Conservation (phyloP, 2,329 filamentous ascomycete species). For the Talaromyces sp. region DNA sequence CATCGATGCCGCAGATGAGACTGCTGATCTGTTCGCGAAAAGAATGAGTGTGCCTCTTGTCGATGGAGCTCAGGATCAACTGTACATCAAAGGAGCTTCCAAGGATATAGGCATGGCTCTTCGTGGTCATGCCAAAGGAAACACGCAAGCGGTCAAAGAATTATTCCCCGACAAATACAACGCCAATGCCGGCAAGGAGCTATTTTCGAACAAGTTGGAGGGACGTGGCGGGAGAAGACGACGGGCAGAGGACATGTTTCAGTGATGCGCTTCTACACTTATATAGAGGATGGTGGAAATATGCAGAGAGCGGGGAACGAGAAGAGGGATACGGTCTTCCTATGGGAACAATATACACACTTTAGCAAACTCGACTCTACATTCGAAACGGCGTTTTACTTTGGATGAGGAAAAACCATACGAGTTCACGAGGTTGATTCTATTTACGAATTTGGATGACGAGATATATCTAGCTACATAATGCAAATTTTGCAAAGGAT, state of each 20-base stretch:
- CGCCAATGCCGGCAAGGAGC: constrained; percentile 63
- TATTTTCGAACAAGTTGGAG: constrained; percentile 61
- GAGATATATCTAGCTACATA: constrained; percentile 1
- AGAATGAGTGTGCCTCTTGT: constrained; percentile 50
- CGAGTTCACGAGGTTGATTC: background rate
- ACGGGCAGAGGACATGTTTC: constrained; percentile 69
- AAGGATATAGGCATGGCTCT: constrained; percentile 38
- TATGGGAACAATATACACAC: background rate
- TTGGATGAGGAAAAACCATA: background rate
- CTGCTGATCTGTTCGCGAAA: constrained; percentile 50
- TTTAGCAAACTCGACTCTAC: background rate
- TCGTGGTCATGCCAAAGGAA: constrained; percentile 57
- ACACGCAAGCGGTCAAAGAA: constrained; percentile 59
- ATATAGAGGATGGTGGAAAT: background rate
- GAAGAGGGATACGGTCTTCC: background rate
- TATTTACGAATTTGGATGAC: background rate
- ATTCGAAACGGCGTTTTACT: background rate
- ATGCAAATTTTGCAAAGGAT: background rate
- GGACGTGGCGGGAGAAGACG: constrained; percentile 59
- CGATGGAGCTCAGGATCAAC: constrained; percentile 39
- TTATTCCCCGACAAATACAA: constrained; percentile 62
- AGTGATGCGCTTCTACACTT: constrained; percentile 40
- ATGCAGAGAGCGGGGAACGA: background rate
- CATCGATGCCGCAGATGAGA: constrained; percentile 54
- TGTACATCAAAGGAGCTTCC: constrained; percentile 61